phyloP scores from a whole-genome alignment of 2,329 filamentous ascomycete genomes.

The Metarhizium robertsii region DNA sequence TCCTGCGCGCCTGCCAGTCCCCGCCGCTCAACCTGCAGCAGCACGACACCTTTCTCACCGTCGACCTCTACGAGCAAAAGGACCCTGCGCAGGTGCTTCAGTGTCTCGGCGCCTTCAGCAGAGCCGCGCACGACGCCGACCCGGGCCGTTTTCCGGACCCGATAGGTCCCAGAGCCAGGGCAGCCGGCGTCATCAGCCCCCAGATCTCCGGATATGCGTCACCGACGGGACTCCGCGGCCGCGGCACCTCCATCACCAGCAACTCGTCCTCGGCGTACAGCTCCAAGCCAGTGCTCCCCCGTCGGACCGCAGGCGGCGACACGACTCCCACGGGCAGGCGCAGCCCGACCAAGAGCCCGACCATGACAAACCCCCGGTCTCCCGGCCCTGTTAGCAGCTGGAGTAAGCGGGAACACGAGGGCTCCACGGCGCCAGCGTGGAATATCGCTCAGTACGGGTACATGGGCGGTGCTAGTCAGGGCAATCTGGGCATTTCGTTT shows the following conservation, averaged over 20 bases:
- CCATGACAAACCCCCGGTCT: constrained; percentile 34
- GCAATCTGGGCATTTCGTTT: constrained; percentile 88
- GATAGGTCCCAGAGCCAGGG: constrained; percentile 62
- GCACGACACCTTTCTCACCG: constrained; percentile 93
- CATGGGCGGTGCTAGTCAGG: constrained; percentile 94
- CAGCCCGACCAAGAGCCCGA: constrained; percentile 53
- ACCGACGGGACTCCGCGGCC: constrained; percentile 33
- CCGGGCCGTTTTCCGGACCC: constrained; percentile 63
- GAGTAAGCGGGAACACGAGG: constrained; percentile 79
- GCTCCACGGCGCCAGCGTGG: constrained; percentile 80
- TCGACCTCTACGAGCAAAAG: constrained; percentile 92
- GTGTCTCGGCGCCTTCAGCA: constrained; percentile 84
- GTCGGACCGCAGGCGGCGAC: constrained; percentile 38
- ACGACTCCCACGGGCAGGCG: constrained; percentile 41
- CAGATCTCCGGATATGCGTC: constrained; percentile 51
- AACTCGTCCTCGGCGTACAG: constrained; percentile 44
- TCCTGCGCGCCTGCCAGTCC: constrained; percentile 77
- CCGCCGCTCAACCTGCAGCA: constrained; percentile 80
- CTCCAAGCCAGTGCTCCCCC: constrained; percentile 30
- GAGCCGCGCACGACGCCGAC: constrained; percentile 67
- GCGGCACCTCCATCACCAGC: constrained; percentile 48
- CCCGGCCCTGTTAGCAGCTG: constrained; percentile 66
- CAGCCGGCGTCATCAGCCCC: constrained; percentile 47
- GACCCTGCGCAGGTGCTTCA: constrained; percentile 94
- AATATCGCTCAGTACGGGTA: constrained; percentile 98